phyloP scores from a whole-genome alignment of 2,329 filamentous ascomycete genomes.

The Scleromitrula shiraiana region DNA sequence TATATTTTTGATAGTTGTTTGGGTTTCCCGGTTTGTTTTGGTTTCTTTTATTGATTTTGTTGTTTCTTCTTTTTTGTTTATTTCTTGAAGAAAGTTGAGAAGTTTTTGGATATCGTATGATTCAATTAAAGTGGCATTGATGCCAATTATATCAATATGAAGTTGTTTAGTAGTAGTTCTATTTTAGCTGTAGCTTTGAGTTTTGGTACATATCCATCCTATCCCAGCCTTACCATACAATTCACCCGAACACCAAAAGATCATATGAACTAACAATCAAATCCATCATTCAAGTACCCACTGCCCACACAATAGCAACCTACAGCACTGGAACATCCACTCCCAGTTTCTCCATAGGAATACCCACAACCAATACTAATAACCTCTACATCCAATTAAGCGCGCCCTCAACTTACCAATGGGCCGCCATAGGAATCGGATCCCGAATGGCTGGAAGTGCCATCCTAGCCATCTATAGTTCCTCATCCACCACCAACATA shows the following conservation, averaged over 20 bases:
- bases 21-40: too few relatives aligned
- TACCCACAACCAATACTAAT: conserved; percentile 31
- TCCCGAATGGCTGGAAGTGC: conserved; percentile 44
- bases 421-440: conserved; percentile 51
- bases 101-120: too few relatives aligned
- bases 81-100: too few relatives aligned
- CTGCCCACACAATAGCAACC: conserved; percentile 15
- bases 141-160: conserved; percentile 9
- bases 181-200: background rate
- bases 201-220: background rate
- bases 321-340: conserved; percentile 17
- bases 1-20: too few relatives aligned
- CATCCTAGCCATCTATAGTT: conserved; percentile 54
- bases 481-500: too few relatives aligned
- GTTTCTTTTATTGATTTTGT: too few relatives aligned
- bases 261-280: background rate
- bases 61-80: too few relatives aligned
- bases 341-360: conserved; percentile 20
- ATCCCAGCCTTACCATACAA: background rate
- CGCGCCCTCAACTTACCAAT: conserved; percentile 44
- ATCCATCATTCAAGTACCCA: conserved; percentile 8
- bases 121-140: too few relatives aligned
- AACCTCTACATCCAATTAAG: conserved; percentile 50
- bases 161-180: background rate
- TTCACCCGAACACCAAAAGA: too few relatives aligned